A percentile compares a stretch with the other conserved stretches of the same genome.
These are phyloP conservation scores for Alternaria sp. DNA, from an alignment of 2,329 filamentous ascomycete genomes.

Conservation along the genomic window DNA sequence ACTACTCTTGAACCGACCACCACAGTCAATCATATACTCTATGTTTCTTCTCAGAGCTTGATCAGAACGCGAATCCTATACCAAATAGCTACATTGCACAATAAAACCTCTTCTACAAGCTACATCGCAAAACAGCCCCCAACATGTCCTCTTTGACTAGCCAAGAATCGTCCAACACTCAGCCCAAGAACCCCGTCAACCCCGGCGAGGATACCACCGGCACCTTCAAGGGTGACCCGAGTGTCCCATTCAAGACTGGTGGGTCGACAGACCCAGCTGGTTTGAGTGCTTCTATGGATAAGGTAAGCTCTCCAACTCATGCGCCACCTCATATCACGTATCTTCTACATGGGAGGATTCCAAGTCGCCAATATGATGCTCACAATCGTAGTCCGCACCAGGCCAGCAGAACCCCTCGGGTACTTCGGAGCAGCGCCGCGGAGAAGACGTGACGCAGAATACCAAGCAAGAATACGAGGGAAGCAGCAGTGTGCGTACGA, in stretches of 20 bases:
- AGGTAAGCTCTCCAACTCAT: slow-evolving; percentile 8
- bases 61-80: background rate
- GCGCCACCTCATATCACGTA: background rate
- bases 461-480: slow-evolving; percentile 14
- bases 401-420: slow-evolving; percentile 21
- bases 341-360: background rate
- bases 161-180: slow-evolving; percentile 26
- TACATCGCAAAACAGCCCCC: background rate
- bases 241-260: slow-evolving; percentile 18
- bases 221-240: slow-evolving; percentile 16
- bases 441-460: slow-evolving; percentile 19
- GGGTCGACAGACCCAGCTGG: slow-evolving; percentile 7
- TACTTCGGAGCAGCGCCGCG: slow-evolving; percentile 21
- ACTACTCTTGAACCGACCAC: background rate
- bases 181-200: slow-evolving; percentile 25
- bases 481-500: slow-evolving; percentile 11
- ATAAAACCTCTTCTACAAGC: background rate
- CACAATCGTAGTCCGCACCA: background rate
- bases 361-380: background rate
- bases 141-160: slow-evolving; percentile 26
- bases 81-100: background rate
- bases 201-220: slow-evolving; percentile 9
- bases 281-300: slow-evolving; percentile 16
- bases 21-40: background rate
- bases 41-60: background rate